These are phyloP conservation scores for Thoreauomyces humboldtii DNA, from an alignment of 192 early-diverging fungal genomes.

Conservation along the genomic window DNA sequence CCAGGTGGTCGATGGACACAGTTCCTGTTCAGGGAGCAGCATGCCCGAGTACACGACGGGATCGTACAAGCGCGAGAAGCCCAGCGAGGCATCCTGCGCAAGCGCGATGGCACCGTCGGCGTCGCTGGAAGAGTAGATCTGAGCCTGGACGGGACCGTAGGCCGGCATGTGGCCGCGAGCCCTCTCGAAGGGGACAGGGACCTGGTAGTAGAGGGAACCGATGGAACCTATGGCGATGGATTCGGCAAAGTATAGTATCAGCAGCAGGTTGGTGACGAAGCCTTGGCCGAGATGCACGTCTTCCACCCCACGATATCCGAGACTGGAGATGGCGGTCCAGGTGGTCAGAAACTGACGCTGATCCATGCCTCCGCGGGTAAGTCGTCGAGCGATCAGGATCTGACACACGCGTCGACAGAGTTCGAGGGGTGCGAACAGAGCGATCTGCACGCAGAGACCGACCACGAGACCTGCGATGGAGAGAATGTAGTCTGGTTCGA, in stretches of 20 bases:
- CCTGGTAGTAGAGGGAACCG: not conserved
- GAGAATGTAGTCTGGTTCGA: too few relatives aligned
- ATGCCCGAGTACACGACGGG: not conserved
- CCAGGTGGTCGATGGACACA: not conserved
- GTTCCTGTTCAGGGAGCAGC: not conserved
- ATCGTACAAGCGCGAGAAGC: not conserved
- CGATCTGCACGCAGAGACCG: not conserved
- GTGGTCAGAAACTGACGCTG: not conserved
- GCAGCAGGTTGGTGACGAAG: not conserved
- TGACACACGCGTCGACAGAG: not conserved
- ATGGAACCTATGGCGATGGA: not conserved
- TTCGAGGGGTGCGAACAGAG: not conserved
- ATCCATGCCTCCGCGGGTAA: not conserved
- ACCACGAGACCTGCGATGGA: too few relatives aligned
- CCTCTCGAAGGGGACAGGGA: not conserved
- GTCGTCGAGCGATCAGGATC: not conserved
- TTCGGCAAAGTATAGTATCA: not conserved
- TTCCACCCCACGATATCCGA: not conserved
- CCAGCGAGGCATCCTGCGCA: not conserved
- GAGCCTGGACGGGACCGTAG: not conserved
- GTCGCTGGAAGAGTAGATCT: not conserved
- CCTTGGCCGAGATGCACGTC: not conserved
- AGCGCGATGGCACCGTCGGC: not conserved
- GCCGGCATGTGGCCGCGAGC: constrained; percentile 1
- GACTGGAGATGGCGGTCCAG: not conserved